Evolutionary conservation across 768 basidiomycete species (phyloP), one percentile per base, ranked within the genome.

Genomic region (Tephrocybe sp.): DNA sequence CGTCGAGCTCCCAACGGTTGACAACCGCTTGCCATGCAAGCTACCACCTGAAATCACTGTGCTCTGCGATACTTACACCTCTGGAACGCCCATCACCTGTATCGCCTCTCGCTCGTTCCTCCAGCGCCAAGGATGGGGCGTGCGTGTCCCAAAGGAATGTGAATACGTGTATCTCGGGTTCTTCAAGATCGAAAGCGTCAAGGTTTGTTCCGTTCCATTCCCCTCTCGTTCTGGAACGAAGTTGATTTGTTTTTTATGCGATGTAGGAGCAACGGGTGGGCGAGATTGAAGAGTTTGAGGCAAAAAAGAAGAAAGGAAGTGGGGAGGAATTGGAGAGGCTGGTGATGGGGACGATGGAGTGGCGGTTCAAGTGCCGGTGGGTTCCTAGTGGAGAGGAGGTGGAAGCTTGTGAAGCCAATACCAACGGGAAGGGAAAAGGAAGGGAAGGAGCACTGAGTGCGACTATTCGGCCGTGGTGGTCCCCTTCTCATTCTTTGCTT

Each of bases 321-420:
- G 37, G 24, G 25, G 33, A 17, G 21, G 30, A 36, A 26, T 23
- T 37, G 2, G 36, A 50, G 34, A 54, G 48, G 30, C 42, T 52
- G 28, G 24, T 59, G 1, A 37, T 59, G 38, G 76, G 76, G 6
- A 62, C 51, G 20, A 71, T 80, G 4, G 53, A 70, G 41, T 83
- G 81, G 81, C 58, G 56, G 37, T 66, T 81, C 36, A 66, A 62
- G n/a, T 67, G 79, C 23, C 59, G 68, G 43, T 83, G 81, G 81
- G 69, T 68, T 10, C 64, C 73, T 4, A 80, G 79, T 20, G 80
- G 79, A 3, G 79, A 83, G 61, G 70, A 74, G 56, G 26, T 43
- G 5, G 18, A 56, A 66, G 28, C 61, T 64, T 15, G 45, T 62
- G n/a, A 28, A 26, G 24, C 12, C 26, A 39, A 6, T 36, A 6